Evolutionary conservation across 2,329 filamentous ascomycete genomes (phyloP).

Genomic region (Alternaria sp.): DNA sequence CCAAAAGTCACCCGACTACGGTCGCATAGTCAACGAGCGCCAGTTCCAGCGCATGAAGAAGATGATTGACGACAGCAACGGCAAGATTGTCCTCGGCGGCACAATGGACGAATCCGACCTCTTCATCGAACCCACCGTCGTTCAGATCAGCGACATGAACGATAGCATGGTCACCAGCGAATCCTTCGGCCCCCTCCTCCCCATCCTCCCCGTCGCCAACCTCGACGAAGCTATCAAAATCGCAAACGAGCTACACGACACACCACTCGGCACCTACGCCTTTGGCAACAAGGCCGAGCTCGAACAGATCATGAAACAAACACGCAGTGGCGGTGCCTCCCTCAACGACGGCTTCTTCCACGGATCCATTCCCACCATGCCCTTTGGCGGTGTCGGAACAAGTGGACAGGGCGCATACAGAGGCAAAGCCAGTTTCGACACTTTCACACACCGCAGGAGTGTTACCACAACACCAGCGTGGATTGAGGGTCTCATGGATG

Average conservation of each 20-base stretch:
- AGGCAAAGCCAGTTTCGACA: slow-evolving; percentile 75
- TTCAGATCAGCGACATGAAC: slow-evolving; percentile 76
- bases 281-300: slow-evolving; percentile 85
- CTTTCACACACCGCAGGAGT: slow-evolving; percentile 67
- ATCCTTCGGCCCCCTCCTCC: slow-evolving; percentile 91
- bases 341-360: slow-evolving; percentile 71
- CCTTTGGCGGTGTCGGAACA: slow-evolving; percentile 84
- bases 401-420: slow-evolving; percentile 79
- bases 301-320: slow-evolving; percentile 62
- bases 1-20: slow-evolving; percentile 77
- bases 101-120: slow-evolving; percentile 78
- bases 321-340: slow-evolving; percentile 58
- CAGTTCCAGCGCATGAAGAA: slow-evolving; percentile 85
- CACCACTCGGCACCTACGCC: slow-evolving; percentile 81
- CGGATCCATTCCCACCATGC: slow-evolving; percentile 70
- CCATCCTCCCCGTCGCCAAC: slow-evolving; percentile 76
- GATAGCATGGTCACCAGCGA: slow-evolving; percentile 84
- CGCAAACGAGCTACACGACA: slow-evolving; percentile 80
- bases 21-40: slow-evolving; percentile 77
- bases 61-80: slow-evolving; percentile 84
- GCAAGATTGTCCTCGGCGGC: slow-evolving; percentile 87
- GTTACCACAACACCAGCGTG: slow-evolving; percentile 69
- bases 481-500: slow-evolving; percentile 70
- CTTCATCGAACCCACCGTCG: slow-evolving; percentile 91
- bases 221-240: slow-evolving; percentile 86